A percentile compares a stretch with the other conserved stretches of the same genome.
Evolutionary conservation across 495 filamentous ascomycete genomes (phyloP).

Genomic region (Tricharina praecox): DNA sequence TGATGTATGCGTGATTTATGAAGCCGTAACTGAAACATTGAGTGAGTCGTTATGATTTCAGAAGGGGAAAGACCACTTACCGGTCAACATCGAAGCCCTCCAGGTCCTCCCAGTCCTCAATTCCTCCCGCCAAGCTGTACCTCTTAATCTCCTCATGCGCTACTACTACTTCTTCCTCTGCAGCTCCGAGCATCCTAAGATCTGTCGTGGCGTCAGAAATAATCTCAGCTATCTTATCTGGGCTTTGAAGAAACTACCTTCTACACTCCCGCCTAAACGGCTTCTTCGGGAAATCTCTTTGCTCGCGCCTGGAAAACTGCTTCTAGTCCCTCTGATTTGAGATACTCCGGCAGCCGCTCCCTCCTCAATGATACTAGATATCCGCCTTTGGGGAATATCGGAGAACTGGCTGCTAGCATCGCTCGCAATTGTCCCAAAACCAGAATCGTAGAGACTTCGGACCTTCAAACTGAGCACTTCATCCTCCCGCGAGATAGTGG

Average conservation of each 20-base stretch:
- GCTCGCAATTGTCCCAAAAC: conserved; percentile 13
- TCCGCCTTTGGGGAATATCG: conserved; percentile 9
- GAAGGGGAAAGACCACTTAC: conserved; percentile 10
- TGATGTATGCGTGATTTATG: conserved; percentile 42
- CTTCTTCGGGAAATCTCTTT: not conserved
- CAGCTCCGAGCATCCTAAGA: not conserved
- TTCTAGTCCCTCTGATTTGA: not conserved
- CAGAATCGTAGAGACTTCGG: conserved; percentile 25
- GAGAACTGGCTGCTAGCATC: conserved; percentile 24
- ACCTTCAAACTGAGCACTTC: conserved; percentile 24
- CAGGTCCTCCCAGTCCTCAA: conserved; percentile 91
- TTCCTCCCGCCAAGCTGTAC: conserved; percentile 41
- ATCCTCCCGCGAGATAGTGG: conserved; percentile 22
- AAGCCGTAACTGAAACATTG: conserved; percentile 56
- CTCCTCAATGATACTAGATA: conserved; percentile 21
- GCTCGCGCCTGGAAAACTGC: conserved; percentile 5
- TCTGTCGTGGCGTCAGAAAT: not conserved
- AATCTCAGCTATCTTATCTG: not conserved
- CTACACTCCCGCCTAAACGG: conserved; percentile 1
- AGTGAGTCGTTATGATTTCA: not conserved
- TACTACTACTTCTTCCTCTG: too few relatives aligned
- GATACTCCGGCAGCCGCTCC: conserved; percentile 2
- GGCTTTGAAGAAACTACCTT: not conserved
- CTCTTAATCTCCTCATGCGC: conserved; percentile 8
- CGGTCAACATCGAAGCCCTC: conserved; percentile 73